Evolutionary conservation across 1,284 basidiomycete species (phyloP), one percentile per base, ranked within the genome.

Genomic region (Puccinia coronata): DNA sequence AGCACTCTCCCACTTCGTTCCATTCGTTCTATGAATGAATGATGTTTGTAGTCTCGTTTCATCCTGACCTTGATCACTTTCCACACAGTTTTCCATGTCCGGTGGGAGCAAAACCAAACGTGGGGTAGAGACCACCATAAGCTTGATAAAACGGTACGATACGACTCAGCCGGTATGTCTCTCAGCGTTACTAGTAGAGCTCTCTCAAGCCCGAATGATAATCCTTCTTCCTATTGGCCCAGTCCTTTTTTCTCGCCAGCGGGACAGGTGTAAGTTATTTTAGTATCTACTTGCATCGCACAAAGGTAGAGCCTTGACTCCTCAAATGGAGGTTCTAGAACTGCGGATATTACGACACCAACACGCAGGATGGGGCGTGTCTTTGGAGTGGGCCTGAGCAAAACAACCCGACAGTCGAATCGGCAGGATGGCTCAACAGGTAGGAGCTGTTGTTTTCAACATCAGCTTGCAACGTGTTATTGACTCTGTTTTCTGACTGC

Each of bases 341-440:
- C 9, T 76, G 74, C 74, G 59, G 43, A 5, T 49, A 20, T 31
- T 76, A 76, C 43, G 61, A 65, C 16, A 36, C 74, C 14, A 65
- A 41, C 36, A 76, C 16, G 2, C 39, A 47, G n/a, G 18, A 28
- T 16, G 57, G 74, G 28, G 74, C 51, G 6, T 76, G 74, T 47
- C 59, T 76, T n/a, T 76, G 74, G 74, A 65, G 55, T 31, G 57
- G 74, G 20, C 23, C 74, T 65, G 74, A n/a, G 25, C 23, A 74
- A 55, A 39, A 23, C 20, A 59, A 41, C 12, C 28, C 43, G 20
- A 49, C 20, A 1, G 39, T 51, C 18, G 18, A 63, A 14, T 59
- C 49, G 1, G 74, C 74, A 47, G 74, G 74, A 47, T 76, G 74
- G 74, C 23, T 76, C 8, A 76, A 76, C 28, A 59, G 74, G 74